Evolutionary conservation across 1,284 basidiomycete species (phyloP), one percentile per base, ranked within the genome.

Genomic region (Ceratobasidium papillatum): DNA sequence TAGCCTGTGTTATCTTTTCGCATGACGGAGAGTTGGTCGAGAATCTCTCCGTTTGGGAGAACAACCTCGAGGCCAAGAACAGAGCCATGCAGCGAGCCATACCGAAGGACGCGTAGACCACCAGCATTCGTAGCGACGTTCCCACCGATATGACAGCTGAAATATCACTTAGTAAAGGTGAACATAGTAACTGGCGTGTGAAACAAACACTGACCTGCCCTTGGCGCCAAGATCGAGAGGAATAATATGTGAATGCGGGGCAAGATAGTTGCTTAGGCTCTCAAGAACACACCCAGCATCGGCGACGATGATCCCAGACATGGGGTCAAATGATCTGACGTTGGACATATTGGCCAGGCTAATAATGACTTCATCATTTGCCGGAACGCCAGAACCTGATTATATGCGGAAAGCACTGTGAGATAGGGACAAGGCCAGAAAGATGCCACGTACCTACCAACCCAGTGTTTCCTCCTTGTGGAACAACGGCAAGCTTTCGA

Each of bases 1-100:
- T 98, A 97, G n/a, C 97, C 95, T 1, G 98, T 99, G 82, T 99
- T 99, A 83, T 99, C 98, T 84, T 99, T 99, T 62, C 98, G 89
- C 75, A 99, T 84, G 36, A 91, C 89, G 7, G 92, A 90, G 43
- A 96, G 83, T 77, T 93, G 91, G 79, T 96, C 91, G 75, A 97
- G 87, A 75, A 99, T 88, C n/a, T 93, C 94, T n/a, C 98, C 96
- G 80, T 99, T 94, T 0, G 98, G 94, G 36, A 99, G 86, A 7
- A 99, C 98, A 25, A 97, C 96, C 81, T 99, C 98, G 19, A 99
- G 86, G n/a, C 98, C 98, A 0, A 99, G 88, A 0, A 99, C 97
- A 14, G 91, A 93, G 25, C 97, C 98, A 80, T 98, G 98, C 7
- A 99, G 85, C 58, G 94, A 96, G 51, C 98, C 98, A 81, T 99